Conservation (phyloP, 192 early-diverging fungal genomes). For the Umbelopsis isabellina region DNA sequence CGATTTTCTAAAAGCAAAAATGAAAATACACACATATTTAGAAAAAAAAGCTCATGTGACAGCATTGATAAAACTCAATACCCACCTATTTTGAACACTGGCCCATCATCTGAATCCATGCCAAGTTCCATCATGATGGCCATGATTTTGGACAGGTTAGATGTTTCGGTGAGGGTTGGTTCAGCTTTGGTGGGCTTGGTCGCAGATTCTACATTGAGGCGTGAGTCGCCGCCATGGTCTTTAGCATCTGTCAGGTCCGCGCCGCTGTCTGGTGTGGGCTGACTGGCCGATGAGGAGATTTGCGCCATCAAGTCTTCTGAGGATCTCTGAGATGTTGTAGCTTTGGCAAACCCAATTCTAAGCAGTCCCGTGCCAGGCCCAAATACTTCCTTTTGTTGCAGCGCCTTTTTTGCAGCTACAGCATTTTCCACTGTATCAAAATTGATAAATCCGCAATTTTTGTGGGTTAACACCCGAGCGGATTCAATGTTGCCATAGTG, state of each 20-base stretch:
- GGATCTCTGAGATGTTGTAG: slow-evolving; percentile 71
- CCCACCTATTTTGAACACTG: slow-evolving; percentile 14
- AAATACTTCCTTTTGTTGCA: slow-evolving; percentile 87
- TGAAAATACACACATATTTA: no score
- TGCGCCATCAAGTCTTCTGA: slow-evolving; percentile 23
- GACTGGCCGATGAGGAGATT: slow-evolving; percentile 31
- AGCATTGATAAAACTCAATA: no score
- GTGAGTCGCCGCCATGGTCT: not conserved
- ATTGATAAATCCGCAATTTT: slow-evolving; percentile 97
- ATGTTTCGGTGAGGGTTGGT: not conserved
- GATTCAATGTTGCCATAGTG: slow-evolving; percentile 88
- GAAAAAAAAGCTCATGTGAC: no score
- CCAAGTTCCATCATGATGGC: slow-evolving; percentile 24
- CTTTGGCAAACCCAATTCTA: slow-evolving; percentile 93
- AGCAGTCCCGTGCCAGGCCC: slow-evolving; percentile 67
- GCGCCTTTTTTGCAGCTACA: slow-evolving; percentile 79
- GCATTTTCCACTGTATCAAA: slow-evolving; percentile 89
- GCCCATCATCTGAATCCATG: slow-evolving; percentile 15
- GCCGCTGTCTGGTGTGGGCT: slow-evolving; percentile 19
- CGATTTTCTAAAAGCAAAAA: slow-evolving; percentile 27
- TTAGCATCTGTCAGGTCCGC: slow-evolving; percentile 8
- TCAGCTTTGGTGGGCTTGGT: not conserved
- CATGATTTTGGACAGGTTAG: slow-evolving; percentile 10
- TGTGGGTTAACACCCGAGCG: slow-evolving; percentile 90
- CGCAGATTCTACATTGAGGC: not conserved